These are phyloP conservation scores for Starmera pachycereana DNA, from an alignment of 805 yeast species.

Conservation along the genomic window DNA sequence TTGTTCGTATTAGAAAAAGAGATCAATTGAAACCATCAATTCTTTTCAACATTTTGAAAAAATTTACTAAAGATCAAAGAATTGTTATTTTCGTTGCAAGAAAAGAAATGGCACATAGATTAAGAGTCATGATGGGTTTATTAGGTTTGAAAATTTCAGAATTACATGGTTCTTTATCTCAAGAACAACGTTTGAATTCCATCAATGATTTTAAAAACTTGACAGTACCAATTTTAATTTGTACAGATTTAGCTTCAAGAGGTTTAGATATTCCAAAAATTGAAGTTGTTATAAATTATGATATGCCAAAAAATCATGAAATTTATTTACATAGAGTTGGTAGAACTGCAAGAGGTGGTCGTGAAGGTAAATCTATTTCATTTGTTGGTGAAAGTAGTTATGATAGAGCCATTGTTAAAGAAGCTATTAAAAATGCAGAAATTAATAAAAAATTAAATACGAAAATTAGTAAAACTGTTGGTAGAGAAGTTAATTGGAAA, in stretches of 20 bases:
- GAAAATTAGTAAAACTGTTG: conserved; percentile 54
- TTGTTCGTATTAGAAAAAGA: conserved; percentile 88
- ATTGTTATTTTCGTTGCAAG: conserved; percentile 86
- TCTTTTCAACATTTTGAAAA: conserved; percentile 58
- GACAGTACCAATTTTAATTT: conserved; percentile 76
- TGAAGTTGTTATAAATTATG: conserved; percentile 88
- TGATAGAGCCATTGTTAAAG: conserved; percentile 87
- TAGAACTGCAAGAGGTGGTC: conserved; percentile 98
- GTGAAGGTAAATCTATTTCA: conserved; percentile 88
- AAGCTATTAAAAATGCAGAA: conserved; percentile 65
- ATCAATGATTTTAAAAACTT: conserved; percentile 75
- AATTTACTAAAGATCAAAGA: conserved; percentile 54
- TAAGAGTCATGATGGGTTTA: conserved; percentile 67
- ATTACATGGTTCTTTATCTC: conserved; percentile 74
- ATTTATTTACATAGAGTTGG: conserved; percentile 95
- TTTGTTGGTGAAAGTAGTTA: conserved; percentile 87
- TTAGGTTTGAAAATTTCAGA: conserved; percentile 72
- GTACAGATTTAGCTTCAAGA: conserved; percentile 98
- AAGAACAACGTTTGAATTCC: conserved; percentile 86
- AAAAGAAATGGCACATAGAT: conserved; percentile 81
- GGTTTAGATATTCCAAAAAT: conserved; percentile 98
- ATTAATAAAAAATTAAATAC: conserved; percentile 22
- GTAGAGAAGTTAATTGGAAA: conserved; percentile 86
- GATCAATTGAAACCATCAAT: conserved; percentile 78
- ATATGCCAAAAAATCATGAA: conserved; percentile 90